phyloP scores from a whole-genome alignment of 495 filamentous ascomycete genomes.

The Pyronema domesticum region DNA sequence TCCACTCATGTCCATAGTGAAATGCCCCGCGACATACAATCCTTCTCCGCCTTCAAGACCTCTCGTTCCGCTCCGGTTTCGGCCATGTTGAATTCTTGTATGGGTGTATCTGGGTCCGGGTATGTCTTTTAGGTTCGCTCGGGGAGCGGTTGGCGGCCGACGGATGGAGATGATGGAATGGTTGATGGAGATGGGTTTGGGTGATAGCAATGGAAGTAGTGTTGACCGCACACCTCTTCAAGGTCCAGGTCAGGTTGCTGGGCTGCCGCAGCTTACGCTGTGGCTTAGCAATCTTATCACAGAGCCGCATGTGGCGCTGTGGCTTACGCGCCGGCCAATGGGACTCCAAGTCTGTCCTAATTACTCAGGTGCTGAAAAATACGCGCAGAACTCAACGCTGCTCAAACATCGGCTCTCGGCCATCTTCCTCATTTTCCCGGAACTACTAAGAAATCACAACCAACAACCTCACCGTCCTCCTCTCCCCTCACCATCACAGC shows the following conservation, averaged over 20 bases:
- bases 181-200: constrained; percentile 1
- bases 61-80: constrained; percentile 18
- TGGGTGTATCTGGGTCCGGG: no score
- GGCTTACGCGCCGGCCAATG: not conserved
- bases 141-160: not conserved
- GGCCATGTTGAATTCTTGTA: not conserved
- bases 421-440: constrained; percentile 8
- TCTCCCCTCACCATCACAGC: constrained; percentile 2
- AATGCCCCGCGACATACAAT: constrained; percentile 26
- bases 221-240: not conserved
- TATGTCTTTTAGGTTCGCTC: not conserved
- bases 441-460: not conserved
- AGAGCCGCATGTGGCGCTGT: not conserved
- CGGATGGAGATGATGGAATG: not conserved
- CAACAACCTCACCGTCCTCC: not conserved
- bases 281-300: not conserved
- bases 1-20: not conserved
- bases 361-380: constrained; percentile 7
- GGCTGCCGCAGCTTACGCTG: not conserved
- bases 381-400: not conserved
- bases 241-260: no score
- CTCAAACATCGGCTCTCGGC: not conserved
- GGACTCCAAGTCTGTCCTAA: not conserved
- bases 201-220: not conserved
- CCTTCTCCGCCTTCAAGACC: constrained; percentile 41